Evolutionary conservation across 768 basidiomycete species (phyloP), one percentile per base, ranked within the genome.

Genomic region (Hypsizygus marmoreus): DNA sequence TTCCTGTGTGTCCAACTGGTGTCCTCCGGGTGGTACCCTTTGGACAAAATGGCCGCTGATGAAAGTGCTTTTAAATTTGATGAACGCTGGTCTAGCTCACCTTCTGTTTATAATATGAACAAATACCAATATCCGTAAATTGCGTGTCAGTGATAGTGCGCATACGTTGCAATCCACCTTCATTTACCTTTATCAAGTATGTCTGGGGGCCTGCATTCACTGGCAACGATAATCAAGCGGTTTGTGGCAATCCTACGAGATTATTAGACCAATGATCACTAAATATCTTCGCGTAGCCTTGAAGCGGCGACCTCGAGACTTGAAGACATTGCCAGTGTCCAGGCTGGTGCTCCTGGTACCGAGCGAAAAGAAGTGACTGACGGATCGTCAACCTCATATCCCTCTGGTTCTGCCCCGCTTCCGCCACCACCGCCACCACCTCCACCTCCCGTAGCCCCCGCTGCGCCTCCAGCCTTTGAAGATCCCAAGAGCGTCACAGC

Each of bases 301-400:
- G 89, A 95, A 75, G 97, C 97, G 19, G 91, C 93, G 7, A 94
- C 92, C 5, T 91, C 89, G 33, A 82, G 97, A 25, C 81, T 99
- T 26, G 97, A 99, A 67, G 97, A 99, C 61, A 73, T 93, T 49
- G 86, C 87, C 28, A 73, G 77, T 30, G 72, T 79, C 12, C 62
- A 70, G 19, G 65, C 61, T 30, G 30, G 23, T 45, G 31, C 32
- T 43, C 36, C 43, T 41, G 40, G 38, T 12, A 17, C 34, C 25
- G 34, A 25, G 20, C 43, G 53, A 22, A 39, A 47, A 11, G 50
- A 42, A 39, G 48, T 41, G 12, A 43, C 50, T 5, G 53, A 45
- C 39, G 47, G 48, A n/a, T 55, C 53, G 4, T 22, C 49, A 12
- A 38, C 46, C 6, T 38, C 40, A 22, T 51, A 64, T 25, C 45